Evolutionary conservation across 495 filamentous ascomycete species (phyloP).

Genomic region (Saxophila tyrrhenica): DNA sequence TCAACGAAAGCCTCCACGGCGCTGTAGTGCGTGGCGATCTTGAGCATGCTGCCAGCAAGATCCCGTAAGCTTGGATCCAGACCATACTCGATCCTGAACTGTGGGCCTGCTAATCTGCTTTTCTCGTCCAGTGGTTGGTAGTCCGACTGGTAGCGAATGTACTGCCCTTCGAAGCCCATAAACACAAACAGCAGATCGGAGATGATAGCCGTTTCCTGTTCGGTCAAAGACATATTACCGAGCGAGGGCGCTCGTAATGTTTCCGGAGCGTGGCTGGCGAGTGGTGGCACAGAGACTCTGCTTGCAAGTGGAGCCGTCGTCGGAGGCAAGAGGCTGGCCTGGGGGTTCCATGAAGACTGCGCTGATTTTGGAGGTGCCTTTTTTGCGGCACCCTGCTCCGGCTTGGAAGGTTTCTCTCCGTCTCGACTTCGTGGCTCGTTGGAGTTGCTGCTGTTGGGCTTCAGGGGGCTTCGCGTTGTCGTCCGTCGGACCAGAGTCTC

Average conservation of each 20-base stretch:
- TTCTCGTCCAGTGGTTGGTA: slow-evolving; percentile 80
- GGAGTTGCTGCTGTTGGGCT: slow-evolving; percentile 3
- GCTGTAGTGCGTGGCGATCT: slow-evolving; percentile 88
- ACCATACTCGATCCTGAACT: slow-evolving; percentile 67
- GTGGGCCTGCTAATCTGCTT: slow-evolving; percentile 69
- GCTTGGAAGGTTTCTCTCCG: background rate
- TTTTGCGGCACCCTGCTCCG: slow-evolving; percentile 13
- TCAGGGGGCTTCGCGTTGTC: slow-evolving; percentile 5
- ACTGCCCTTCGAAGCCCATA: slow-evolving; percentile 98
- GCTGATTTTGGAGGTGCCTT: background rate
- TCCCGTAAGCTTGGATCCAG: slow-evolving; percentile 86
- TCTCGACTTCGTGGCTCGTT: slow-evolving; percentile 6
- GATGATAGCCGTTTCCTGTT: slow-evolving; percentile 73
- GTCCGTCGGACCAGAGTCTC: slow-evolving; percentile 10
- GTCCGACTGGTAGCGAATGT: slow-evolving; percentile 70
- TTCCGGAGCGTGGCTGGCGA: slow-evolving; percentile 60
- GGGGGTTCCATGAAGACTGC: slow-evolving; percentile 59
- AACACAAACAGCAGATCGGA: slow-evolving; percentile 90
- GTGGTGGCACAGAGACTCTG: slow-evolving; percentile 73
- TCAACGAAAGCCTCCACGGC: slow-evolving; percentile 89
- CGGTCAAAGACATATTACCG: slow-evolving; percentile 58
- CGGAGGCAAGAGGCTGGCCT: slow-evolving; percentile 67
- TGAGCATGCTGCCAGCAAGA: slow-evolving; percentile 75
- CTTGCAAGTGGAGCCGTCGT: slow-evolving; percentile 71
- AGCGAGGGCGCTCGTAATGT: slow-evolving; percentile 61